Percentiles rank a stretch among this genome's conserved stretches.
Conservation (phyloP, 305 asterid genomes). For the Nicotiana rustica region DNA sequence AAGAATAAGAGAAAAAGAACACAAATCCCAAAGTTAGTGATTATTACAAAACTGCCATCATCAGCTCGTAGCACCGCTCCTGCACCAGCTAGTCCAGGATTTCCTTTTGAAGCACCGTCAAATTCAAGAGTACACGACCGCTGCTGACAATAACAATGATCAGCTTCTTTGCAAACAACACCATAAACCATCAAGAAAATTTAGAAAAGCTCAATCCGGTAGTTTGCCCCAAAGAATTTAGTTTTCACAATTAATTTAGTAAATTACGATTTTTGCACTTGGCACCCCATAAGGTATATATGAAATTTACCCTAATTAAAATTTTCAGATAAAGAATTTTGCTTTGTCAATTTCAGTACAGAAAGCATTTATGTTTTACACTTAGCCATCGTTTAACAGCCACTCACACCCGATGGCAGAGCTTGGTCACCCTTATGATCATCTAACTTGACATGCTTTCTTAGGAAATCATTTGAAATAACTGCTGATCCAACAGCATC, state of each 20-base stretch:
- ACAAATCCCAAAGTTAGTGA: constrained; percentile 2
- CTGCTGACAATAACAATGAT: constrained; percentile 50
- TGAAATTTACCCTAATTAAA: constrained; percentile 5
- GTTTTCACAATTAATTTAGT: constrained; percentile 32
- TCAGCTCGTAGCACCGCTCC: constrained; percentile 76
- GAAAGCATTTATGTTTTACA: constrained; percentile 34
- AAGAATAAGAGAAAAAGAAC: neutral
- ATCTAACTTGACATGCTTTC: constrained; percentile 61
- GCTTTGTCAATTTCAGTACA: constrained; percentile 22
- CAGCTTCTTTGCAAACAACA: constrained; percentile 30
- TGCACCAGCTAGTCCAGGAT: constrained; percentile 85
- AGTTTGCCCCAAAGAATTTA: neutral
- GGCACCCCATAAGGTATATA: neutral
- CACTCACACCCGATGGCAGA: constrained; percentile 59
- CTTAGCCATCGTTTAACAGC: constrained; percentile 38
- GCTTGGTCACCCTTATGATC: constrained; percentile 50
- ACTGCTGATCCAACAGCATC: constrained; percentile 53
- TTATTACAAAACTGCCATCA: constrained; percentile 71
- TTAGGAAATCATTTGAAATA: constrained; percentile 46
- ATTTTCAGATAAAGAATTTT: neutral
- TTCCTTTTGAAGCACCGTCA: constrained; percentile 86
- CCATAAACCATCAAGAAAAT: constrained; percentile 5
- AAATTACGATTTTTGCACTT: neutral
- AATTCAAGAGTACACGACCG: constrained; percentile 69
- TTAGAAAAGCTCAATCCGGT: constrained; percentile 8